Evolutionary conservation across 2,329 filamentous ascomycete species (phyloP), one percentile per base, ranked within the genome.

Genomic region (Hymenotorrendiella dingleyae): DNA sequence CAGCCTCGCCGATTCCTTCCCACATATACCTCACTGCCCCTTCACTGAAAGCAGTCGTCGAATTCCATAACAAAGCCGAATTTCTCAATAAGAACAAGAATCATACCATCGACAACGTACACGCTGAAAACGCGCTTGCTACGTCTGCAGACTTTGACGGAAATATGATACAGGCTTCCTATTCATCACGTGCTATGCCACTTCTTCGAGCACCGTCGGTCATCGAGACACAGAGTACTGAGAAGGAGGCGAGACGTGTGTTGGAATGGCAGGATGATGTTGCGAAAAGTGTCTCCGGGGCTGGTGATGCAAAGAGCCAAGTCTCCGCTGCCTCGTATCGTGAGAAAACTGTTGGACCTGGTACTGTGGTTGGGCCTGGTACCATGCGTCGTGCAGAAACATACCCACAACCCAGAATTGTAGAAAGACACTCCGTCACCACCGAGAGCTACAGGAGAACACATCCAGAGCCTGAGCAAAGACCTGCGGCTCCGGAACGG

Each of bases 121-220:
- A 46, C 10, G 46, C 48, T 12, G 46, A 46, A 32, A 45, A 38
- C 7, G 27, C 66, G 75, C 16, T 40, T n/a, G 20, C 64, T 69
- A 78, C 67, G 72, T 80, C 88, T 29, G 74, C 80, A 47, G 88
- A 94, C 63, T 74, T 86, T 42, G 87, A 94, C 66, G 86, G 86
- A 38, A 94, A 94, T 67, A 84, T 76, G 54, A 80, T 94, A 60
- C 86, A 93, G 59, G 84, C 86, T 22, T 78, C 90, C 37, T 84
- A 80, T 61, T 71, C 43, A 17, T 40, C 41, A 24, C 39, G 39
- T 28, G 43, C n/a, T n/a, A 7, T 17, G n/a, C 3, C 26, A 9
- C 14, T 19, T 14, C 17, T 17, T 7, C 12, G 29, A 9, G n/a
- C 22, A 10, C 14, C 42, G 9, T 19, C 34, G 8, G 38, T 35